Base-by-base conservation (phyloP, 768 basidiomycete species). In the Boletus rubescentipes region DNA sequence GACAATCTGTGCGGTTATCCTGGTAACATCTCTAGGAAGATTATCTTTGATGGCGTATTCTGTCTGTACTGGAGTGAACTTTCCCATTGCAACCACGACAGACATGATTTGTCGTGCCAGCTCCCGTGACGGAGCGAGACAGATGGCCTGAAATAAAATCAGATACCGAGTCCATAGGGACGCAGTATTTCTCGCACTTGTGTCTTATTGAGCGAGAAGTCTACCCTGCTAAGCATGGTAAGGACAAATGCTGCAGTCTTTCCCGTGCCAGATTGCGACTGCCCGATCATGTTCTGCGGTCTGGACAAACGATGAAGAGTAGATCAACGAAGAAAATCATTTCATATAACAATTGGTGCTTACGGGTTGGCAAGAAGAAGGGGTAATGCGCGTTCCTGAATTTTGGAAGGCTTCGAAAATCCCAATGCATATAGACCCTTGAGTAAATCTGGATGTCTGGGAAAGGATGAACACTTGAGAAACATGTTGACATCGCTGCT, bases 171-270 rank as follows among this genome's bases (percentile, higher is more conserved):
- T 30, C 15, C 29, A 20, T 26, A 9, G 18, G 32, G 38, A 29
- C 41, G 45, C 6, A 54, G 58, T 16, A 1, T 40, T 61, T 30
- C 36, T 51, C 73, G 48, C 51, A 92, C 94, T 73, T 98, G 96
- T 21, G 94, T 89, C 58, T 87, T 86, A 59, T 89, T 82, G 41
- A 85, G 75, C 20, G 82, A 77, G 62, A 88, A 95, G 72, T 98
- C 93, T 43, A 98, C 81, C 37, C 96, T 86, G 67, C 90, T 94
- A 15, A 98, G 81, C 95, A 99, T 98, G 11, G 96, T 95, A 45
- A 99, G 78, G 12, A 94, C 92, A 69, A 99, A 99, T 10, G 97
- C 97, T 5, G 97, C 97, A 3, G 97, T 98, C 77, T 99, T 99
- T 45, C 97, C 97, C 9, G 97, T 99, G 36, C 97, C 97, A 32